phyloP scores from a whole-genome alignment of 148 eudicot species.

The Chenopodium suecicum region DNA sequence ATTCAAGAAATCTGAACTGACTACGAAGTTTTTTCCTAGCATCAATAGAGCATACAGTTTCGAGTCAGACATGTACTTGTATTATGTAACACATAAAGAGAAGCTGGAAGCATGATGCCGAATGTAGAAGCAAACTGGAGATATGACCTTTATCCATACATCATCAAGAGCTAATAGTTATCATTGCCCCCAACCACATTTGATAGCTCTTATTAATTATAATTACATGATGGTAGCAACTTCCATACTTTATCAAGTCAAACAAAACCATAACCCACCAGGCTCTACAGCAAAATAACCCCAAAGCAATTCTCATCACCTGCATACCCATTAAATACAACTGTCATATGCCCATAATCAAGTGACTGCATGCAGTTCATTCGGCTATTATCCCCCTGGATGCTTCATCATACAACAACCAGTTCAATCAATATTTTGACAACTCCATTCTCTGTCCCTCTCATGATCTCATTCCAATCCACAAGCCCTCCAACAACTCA shows the following conservation, averaged over 20 bases:
- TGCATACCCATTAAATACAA: not conserved
- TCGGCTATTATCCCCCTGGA: not conserved
- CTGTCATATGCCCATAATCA: not conserved
- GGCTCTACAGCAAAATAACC: not conserved
- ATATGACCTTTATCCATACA: not conserved
- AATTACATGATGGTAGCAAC: not conserved
- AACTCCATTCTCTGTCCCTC: not conserved
- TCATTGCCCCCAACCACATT: not conserved
- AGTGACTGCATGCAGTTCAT: not conserved
- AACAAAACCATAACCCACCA: not conserved
- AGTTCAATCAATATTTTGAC: not conserved
- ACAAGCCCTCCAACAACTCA: not conserved
- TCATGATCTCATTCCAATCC: not conserved
- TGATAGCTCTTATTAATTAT: no score
- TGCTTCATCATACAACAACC: not conserved
- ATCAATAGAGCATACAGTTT: not conserved
- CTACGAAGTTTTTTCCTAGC: not conserved
- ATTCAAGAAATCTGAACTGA: not conserved
- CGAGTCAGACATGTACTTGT: not conserved
- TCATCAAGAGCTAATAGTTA: not conserved
- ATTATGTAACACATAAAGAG: no score
- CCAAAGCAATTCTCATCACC: not conserved
- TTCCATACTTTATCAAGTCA: not conserved
- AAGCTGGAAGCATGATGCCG: not conserved
- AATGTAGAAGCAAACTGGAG: not conserved